Evolutionary conservation across 1,284 basidiomycete genomes (phyloP), one percentile per base, ranked within the genome.

Genomic region (Ustilago xerochloae): DNA sequence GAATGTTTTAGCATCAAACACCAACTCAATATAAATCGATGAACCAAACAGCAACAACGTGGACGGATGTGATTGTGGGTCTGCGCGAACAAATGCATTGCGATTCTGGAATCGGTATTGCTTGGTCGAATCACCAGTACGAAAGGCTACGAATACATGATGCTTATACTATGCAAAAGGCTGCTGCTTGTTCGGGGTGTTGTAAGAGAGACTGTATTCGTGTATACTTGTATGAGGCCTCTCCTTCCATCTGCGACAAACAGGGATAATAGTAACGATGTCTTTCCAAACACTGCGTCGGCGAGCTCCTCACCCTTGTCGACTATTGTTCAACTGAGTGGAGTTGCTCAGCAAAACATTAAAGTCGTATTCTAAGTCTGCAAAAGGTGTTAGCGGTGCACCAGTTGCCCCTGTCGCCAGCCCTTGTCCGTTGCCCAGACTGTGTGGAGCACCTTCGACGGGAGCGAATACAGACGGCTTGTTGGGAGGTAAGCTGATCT

Each of bases 281-380:
- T n/a, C n/a, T n/a, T n/a, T n/a, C n/a, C n/a, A n/a, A n/a, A n/a
- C n/a, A n/a, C n/a, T n/a, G n/a, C n/a, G n/a, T n/a, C n/a, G n/a
- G 28, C 61, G 15, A 53, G 30, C 13, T 30, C 29, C 20, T 18
- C 39, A 10, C 22, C 16, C 8, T 39, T 39, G 3, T 26, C 47
- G 8, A 16, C 16, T 20, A 20, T 49, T n/a, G 33, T 26, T 41
- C 33, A 61, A 32, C 39, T 50, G 63, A 8, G 48, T 54, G 26
- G 58, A 47, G 9, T 58, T 57, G 16, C 48, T 57, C 29, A 67
- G 50, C 45, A 67, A 29, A 15, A 48, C 50, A 15, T 67, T 61
- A n/a, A 67, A 50, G 26, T 62, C 64, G 22, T 62, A 52, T 45
- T 57, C 64, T 10, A 61, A 18, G 16, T 61, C 53, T 13, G 54